Conservation (phyloP, 2,329 filamentous ascomycete species). For the Chaetomium sp. region DNA sequence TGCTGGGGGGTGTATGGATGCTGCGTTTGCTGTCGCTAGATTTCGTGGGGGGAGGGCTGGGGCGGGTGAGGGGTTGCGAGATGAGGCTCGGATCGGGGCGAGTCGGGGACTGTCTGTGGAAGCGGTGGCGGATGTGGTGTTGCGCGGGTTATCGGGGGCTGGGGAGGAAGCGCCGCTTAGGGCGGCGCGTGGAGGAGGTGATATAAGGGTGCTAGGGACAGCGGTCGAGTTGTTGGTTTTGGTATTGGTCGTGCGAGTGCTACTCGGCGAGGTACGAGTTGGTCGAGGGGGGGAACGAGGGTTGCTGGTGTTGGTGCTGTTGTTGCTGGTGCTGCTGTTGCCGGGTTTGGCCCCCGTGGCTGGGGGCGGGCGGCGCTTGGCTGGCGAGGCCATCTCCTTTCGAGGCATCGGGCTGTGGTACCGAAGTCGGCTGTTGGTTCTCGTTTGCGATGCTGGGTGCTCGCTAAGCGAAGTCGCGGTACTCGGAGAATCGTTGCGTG, state of each 20-base stretch:
- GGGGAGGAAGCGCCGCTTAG: constrained; percentile 31
- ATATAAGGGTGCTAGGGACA: constrained; percentile 27
- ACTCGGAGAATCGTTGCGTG: not conserved
- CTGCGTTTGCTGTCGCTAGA: not conserved
- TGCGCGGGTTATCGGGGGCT: constrained; percentile 25
- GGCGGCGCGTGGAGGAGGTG: constrained; percentile 37
- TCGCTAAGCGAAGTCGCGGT: not conserved
- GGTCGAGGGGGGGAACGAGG: constrained; percentile 16
- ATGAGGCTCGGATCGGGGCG: constrained; percentile 25
- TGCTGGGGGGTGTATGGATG: not conserved
- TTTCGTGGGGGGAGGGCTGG: constrained; percentile 22
- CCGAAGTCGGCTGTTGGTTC: not conserved
- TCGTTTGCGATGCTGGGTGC: not conserved
- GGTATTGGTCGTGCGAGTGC: not conserved
- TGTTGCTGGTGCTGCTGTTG: too few relatives aligned
- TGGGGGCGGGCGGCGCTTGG: constrained; percentile 38
- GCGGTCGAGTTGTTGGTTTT: not conserved
- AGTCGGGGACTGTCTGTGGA: constrained; percentile 24
- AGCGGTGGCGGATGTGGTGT: not conserved
- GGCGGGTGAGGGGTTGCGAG: constrained; percentile 6
- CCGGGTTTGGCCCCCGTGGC: constrained; percentile 13
- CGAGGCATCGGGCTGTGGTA: constrained; percentile 11
- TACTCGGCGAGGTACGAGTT: constrained; percentile 1
- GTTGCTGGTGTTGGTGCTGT: not conserved
- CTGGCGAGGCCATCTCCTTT: constrained; percentile 35